Evolutionary conservation across 768 basidiomycete genomes (phyloP), one percentile per base, ranked within the genome.

Genomic region (Stropharia rugosoannulata): DNA sequence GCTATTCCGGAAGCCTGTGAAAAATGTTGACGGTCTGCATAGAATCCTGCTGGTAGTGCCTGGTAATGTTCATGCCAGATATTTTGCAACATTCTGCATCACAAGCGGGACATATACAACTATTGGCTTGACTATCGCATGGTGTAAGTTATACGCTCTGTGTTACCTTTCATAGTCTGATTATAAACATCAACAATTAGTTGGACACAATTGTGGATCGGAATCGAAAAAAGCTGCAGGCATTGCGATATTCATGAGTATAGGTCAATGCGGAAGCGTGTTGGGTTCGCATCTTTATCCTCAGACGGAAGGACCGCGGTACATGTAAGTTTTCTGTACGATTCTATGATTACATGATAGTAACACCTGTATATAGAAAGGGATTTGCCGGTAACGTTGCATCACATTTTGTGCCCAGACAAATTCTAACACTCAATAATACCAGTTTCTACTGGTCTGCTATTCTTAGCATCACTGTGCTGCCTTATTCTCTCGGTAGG

Each of bases 281-380:
- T 74, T 89, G n/a, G 89, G 87, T n/a, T 80, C 87, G 0, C 87
- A 89, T 56, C 71, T 91, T 11, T 90, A 83, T 68, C 89, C 88
- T 0, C 71, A 77, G 13, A 75, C 77, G 0, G 82, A 89, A 38
- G 81, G 82, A 0, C 89, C 89, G 1, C 70, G 70, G 38, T 91
- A 89, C 59, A 80, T 80, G 88, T 89, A 48, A 60, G 84, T 59
- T 11, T 25, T 36, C 58, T 41, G 36, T 19, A 15, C 22, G 16
- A 15, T 18, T 2, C 19, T 8, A 22, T 8, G 15, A 15, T 5
- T 29, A 5, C 56, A 27, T 43, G 22, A 52, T 38, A 56, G 32
- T 18, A 11, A 47, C 25, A 45, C 3, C 6, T 22, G 10, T 32
- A 45, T 51, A 63, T 57, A 86, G 85, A 39, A 80, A 79, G 62